A percentile compares a stretch with the other conserved stretches of the same genome.
Conservation (phyloP, 228 moss, liverwort and hornwort species). For the Sphagnum magellanicum region DNA sequence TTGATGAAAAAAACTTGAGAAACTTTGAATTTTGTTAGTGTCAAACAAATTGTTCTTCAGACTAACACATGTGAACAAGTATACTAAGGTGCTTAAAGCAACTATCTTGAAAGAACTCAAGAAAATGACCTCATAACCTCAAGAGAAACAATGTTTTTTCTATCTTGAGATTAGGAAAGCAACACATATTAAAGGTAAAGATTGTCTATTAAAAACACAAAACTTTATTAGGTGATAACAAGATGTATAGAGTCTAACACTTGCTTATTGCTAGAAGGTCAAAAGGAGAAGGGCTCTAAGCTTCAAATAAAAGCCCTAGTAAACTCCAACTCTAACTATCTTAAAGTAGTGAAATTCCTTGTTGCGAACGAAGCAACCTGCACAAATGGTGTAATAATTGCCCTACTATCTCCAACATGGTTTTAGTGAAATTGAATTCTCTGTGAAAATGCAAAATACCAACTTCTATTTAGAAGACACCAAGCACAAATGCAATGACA, state of each 20-base stretch:
- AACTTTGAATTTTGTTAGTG: neutral
- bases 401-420: too few species aligned
- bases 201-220: neutral
- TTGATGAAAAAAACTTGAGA: too few species aligned
- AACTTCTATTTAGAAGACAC: too few species aligned
- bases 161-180: slow-evolving; percentile 1
- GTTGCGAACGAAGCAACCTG: slow-evolving; percentile 10
- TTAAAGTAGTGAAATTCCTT: slow-evolving; percentile 16
- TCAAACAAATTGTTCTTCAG: neutral
- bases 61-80: neutral
- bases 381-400: too few species aligned
- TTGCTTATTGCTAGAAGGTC: neutral
- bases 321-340: slow-evolving; percentile 19
- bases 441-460: too few species aligned
- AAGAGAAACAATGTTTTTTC: neutral
- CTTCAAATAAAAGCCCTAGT: slow-evolving; percentile 21
- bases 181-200: neutral
- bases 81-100: neutral
- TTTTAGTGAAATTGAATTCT: too few species aligned
- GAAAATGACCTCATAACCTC: neutral
- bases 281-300: neutral
- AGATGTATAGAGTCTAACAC: neutral
- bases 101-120: neutral
- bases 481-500: too few species aligned
- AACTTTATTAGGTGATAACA: neutral